Percentiles rank a stretch among this genome's conserved stretches.
Conservation (phyloP, 495 filamentous ascomycete genomes). For the Neurospora hispaniola region DNA sequence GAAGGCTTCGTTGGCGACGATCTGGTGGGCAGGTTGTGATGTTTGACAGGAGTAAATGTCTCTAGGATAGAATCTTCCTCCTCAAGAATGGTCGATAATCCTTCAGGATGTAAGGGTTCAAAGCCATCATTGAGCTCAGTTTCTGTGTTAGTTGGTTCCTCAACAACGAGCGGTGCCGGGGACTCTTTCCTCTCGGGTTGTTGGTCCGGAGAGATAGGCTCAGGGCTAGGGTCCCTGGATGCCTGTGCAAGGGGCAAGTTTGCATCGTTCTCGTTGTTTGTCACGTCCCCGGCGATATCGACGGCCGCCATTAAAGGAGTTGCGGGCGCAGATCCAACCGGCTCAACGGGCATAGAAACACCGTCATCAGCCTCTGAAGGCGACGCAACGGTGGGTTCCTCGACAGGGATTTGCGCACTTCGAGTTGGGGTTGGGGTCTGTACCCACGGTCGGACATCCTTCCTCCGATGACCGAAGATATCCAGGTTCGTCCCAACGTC, state of each 20-base stretch:
- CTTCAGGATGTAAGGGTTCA: slow-evolving; percentile 14
- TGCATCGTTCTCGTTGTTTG: not conserved
- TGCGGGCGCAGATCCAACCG: not conserved
- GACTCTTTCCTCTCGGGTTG: not conserved
- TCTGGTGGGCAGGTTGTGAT: not conserved
- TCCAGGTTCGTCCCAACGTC: slow-evolving; percentile 21
- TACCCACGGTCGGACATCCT: not conserved
- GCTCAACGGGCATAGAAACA: not conserved
- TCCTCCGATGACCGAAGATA: slow-evolving; percentile 16
- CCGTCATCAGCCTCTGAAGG: not conserved
- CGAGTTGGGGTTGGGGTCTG: not conserved
- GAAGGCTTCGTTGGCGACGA: not conserved
- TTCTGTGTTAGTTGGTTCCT: not conserved
- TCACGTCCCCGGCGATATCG: not conserved
- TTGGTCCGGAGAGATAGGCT: not conserved
- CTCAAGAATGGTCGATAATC: slow-evolving; percentile 22
- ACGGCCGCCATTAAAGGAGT: not conserved
- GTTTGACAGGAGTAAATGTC: not conserved
- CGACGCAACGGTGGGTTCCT: not conserved
- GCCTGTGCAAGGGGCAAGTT: slow-evolving; percentile 8
- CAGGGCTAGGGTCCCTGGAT: slow-evolving; percentile 6
- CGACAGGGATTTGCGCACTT: not conserved
- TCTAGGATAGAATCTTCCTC: slow-evolving; percentile 13
- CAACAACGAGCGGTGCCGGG: not conserved
- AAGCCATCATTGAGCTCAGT: slow-evolving; percentile 2